phyloP scores from a whole-genome alignment of 305 asterid genomes.

The Withania somnifera region DNA sequence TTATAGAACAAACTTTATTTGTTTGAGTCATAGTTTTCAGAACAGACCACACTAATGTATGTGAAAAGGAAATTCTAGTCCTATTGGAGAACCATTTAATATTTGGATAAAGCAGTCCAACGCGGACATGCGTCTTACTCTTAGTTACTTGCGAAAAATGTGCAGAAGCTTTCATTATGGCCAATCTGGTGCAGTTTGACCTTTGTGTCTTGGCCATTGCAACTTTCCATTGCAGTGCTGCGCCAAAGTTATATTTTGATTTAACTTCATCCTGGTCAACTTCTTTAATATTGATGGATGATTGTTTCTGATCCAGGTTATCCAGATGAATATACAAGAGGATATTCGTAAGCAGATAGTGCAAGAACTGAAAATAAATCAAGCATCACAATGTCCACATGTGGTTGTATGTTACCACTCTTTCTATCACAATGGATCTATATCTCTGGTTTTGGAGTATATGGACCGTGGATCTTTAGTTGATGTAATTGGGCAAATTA shows the following conservation, averaged over 20 bases:
- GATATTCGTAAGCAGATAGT: constrained; percentile 94
- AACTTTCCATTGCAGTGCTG: not conserved
- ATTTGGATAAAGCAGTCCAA: not conserved
- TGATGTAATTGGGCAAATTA: constrained; percentile 74
- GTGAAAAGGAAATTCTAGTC: not conserved
- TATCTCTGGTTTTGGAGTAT: constrained; percentile 67
- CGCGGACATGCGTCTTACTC: not conserved
- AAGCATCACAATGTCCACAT: constrained; percentile 76
- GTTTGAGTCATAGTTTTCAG: not conserved
- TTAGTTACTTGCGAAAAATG: not conserved
- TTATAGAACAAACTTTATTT: not conserved
- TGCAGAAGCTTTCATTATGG: not conserved
- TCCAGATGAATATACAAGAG: constrained; percentile 85
- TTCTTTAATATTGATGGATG: not conserved
- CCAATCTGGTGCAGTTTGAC: not conserved
- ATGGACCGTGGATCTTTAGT: constrained; percentile 89
- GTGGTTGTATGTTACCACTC: constrained; percentile 90
- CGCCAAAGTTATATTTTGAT: not conserved
- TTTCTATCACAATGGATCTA: constrained; percentile 95
- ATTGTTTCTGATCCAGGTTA: constrained; percentile 39
- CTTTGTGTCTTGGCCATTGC: not conserved
- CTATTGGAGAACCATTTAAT: not conserved
- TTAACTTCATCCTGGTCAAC: not conserved
- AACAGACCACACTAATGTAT: not conserved
- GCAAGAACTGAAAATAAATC: constrained; percentile 95